These are phyloP conservation scores for Zymoseptoria brevis DNA, from an alignment of 2,329 filamentous ascomycete species.

Conservation along the genomic window DNA sequence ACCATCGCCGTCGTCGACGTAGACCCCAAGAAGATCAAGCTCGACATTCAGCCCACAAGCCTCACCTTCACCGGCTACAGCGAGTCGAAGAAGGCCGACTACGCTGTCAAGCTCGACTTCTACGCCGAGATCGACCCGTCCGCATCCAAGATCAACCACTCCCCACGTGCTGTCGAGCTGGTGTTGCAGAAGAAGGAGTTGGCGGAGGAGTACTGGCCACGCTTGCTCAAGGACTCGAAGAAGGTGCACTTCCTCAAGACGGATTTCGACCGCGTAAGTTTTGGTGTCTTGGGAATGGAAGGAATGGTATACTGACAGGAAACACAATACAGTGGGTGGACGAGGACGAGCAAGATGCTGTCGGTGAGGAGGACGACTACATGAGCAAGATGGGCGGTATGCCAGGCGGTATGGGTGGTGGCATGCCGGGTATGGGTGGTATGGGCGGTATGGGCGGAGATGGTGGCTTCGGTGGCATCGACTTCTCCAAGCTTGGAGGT, in stretches of 20 bases:
- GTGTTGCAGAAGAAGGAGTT: constrained; percentile 96
- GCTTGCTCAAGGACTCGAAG: constrained; percentile 81
- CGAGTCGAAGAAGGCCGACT: constrained; percentile 75
- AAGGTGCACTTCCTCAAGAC: constrained; percentile 96
- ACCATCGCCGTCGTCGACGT: constrained; percentile 87
- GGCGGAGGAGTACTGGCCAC: constrained; percentile 90
- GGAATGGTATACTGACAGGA: constrained; percentile 10
- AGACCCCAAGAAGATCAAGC: constrained; percentile 63
- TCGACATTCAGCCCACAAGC: constrained; percentile 70
- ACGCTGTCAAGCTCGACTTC: constrained; percentile 79
- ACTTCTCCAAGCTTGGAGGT: constrained; percentile 42
- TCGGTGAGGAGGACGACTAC: constrained; percentile 65
- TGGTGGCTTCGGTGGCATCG: constrained; percentile 32
- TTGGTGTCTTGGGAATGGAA: neutral
- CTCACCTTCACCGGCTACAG: constrained; percentile 79
- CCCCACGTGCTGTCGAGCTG: constrained; percentile 76
- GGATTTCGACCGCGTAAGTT: constrained; percentile 83
- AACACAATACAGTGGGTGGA: constrained; percentile 65
- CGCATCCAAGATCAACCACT: constrained; percentile 82
- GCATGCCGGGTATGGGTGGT: constrained; percentile 34
- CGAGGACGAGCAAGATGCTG: constrained; percentile 95
- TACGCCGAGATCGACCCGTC: constrained; percentile 82
- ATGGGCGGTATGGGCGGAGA: constrained; percentile 36
- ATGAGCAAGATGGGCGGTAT: constrained; percentile 43
- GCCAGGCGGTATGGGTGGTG: constrained; percentile 34